A percentile compares a stretch with the other conserved stretches of the same genome.
Conservation (phyloP, 2,329 filamentous ascomycete species). For the Bipolaris victoriae region DNA sequence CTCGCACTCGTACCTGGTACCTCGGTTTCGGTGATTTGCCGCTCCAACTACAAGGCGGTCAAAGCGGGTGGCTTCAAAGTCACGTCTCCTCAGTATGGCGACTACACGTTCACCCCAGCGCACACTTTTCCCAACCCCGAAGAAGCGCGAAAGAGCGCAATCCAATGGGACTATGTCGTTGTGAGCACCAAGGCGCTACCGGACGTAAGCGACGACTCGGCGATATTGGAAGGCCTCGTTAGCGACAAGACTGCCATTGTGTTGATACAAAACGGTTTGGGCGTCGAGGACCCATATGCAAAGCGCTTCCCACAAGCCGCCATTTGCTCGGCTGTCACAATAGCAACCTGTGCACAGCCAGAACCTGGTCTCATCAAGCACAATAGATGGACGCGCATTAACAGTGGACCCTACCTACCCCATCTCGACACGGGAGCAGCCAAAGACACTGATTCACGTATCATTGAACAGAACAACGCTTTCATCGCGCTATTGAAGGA, state of each 20-base stretch:
- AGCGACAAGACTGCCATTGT: conserved; percentile 62
- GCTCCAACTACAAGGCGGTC: conserved; percentile 74
- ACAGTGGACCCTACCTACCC: conserved; percentile 69
- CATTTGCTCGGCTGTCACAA: conserved; percentile 72
- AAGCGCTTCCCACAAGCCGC: conserved; percentile 65
- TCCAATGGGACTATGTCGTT: conserved; percentile 69
- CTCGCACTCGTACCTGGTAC: conserved; percentile 65
- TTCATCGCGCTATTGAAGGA: conserved; percentile 63
- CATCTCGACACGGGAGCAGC: conserved; percentile 47
- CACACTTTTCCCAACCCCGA: conserved; percentile 67
- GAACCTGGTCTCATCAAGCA: conserved; percentile 68
- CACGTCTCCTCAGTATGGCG: conserved; percentile 69
- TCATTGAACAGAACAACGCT: conserved; percentile 53
- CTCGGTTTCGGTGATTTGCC: conserved; percentile 71
- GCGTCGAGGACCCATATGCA: conserved; percentile 71
- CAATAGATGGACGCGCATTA: conserved; percentile 76
- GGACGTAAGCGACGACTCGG: conserved; percentile 67
- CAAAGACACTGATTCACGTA: conserved; percentile 37
- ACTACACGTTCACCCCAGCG: conserved; percentile 68
- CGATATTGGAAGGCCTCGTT: conserved; percentile 66
- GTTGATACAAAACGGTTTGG: conserved; percentile 73
- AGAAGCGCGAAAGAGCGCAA: conserved; percentile 57
- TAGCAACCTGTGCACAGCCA: conserved; percentile 71
- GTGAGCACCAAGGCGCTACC: conserved; percentile 75
- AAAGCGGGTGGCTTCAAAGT: conserved; percentile 66